Percentiles rank a stretch among this genome's conserved stretches.
phyloP scores from a whole-genome alignment of 257 asterid species.

The Lycium ferocissimum region DNA sequence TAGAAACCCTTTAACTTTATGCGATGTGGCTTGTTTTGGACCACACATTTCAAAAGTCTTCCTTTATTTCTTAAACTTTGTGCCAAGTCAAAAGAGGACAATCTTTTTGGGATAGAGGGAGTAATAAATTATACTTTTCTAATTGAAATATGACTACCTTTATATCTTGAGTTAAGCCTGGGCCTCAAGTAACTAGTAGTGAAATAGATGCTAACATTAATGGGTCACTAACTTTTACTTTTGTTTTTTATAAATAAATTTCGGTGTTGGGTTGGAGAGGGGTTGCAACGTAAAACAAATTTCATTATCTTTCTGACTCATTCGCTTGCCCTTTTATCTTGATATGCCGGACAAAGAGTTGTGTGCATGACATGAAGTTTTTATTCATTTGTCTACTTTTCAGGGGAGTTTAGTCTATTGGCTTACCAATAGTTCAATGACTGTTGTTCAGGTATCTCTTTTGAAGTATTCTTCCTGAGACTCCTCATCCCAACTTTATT shows the following conservation, averaged over 20 bases:
- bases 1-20: too few species aligned
- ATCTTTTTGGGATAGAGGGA: too few species aligned
- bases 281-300: not conserved
- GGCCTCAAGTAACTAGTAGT: too few species aligned
- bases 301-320: not conserved
- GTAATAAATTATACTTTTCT: too few species aligned
- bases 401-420: conserved; percentile 93
- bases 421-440: conserved; percentile 77
- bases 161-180: too few species aligned
- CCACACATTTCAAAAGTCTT: too few species aligned
- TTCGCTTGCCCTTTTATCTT: conserved; percentile 7
- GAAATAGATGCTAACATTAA: not conserved
- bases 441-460: conserved; percentile 62
- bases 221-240: not conserved
- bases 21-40: too few species aligned
- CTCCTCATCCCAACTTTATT: not conserved
- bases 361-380: conserved; percentile 10
- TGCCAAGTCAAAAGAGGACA: too few species aligned
- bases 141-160: too few species aligned
- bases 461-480: conserved; percentile 9
- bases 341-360: not conserved
- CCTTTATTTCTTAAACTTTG: too few species aligned
- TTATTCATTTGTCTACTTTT: conserved; percentile 38
- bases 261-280: not conserved
- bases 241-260: not conserved